Evolutionary conservation across 805 yeast genomes (phyloP), one percentile per base, ranked within the genome.

Genomic region (Ogataea parapolymorpha): DNA sequence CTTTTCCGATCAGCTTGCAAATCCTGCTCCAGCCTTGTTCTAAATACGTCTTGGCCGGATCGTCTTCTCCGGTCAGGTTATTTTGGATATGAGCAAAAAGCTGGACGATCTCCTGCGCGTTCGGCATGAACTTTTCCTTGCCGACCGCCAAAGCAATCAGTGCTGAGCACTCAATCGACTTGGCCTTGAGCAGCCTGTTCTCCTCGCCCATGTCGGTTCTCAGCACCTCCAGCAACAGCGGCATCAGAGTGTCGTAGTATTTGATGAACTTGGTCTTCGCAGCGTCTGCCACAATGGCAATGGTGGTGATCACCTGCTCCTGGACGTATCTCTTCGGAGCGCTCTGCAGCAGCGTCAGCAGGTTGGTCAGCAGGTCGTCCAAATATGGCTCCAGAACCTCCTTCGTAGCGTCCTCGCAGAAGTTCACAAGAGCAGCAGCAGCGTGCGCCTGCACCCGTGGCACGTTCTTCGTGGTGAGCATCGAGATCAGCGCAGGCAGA

Each of bases 401-500:
- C 57, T 87, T 85, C 5, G 86, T 68, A 2, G 98, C 96, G 49
- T 85, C 88, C 65, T 93, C 99, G 29, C 91, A 79, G 61, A 93
- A 93, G 62, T 93, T 93, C 33, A 93, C 98, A 55, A 91, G 71
- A 0, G 99, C 99, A 38, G 99, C 99, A 31, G 99, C 97, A 13
- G 97, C 98, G 59, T 93, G 99, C 0, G 96, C 87, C 67, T 91
- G 98, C 17, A 93, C 99, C 57, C 98, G 74, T 37, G 95, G 91
- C 42, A 83, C 90, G 35, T 88, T 79, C 48, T 75, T 75, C 47
- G 74, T 71, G 2, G 82, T 80, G 38, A 93, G 74, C 70, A 78
- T 87, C 10, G 95, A 80, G 40, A 93, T 85, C 50, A 93, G 72
- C 2, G 95, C 93, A 6, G 98, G 98, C 41, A 93, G 70, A 32